Evolutionary conservation across 176 grass and related monocot genomes (phyloP), one percentile per base, ranked within the genome.

Genomic region (Oryza nivara): DNA sequence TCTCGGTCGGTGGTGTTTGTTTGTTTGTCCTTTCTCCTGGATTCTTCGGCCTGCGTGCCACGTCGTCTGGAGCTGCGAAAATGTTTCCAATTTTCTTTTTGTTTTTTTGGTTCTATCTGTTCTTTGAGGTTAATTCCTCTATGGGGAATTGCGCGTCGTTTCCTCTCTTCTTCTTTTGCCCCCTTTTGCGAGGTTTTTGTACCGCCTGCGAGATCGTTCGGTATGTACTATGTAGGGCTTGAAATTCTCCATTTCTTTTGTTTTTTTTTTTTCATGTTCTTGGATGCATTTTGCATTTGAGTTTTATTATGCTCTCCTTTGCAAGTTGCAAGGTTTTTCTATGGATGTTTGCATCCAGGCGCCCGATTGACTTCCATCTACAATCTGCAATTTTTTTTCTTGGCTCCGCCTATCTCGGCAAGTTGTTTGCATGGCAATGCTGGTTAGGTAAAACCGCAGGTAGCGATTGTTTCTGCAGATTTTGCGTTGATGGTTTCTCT

Each of bases 351-450:
- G 74, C n/a, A 69, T 69, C 16, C 76, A 68, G 41, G 51, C 28
- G 14, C 82, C 77, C 28, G 61, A 52, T 65, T 52, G 20, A 20
- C 44, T 40, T 76, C 71, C 32, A 23, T 63, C 58, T 63, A 9
- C 54, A 58, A 52, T 17, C 15, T 6, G 49, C 49, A 17, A 17
- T 54, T 43, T 79, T 76, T 81, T 77, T 81, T 77, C 23, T 67
- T 32, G 30, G 15, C 70, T 41, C 44, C 12, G 20, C 20, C 22
- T 73, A 76, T 70, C 28, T 70, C 30, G 77, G 1, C 58, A 80
- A 65, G 64, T 41, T 63, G 13, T 15, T 80, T 65, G 67, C 73
- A 36, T 38, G 88, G 11, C 60, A 86, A 90, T 75, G 70, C 87
- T 85, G 71, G 15, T 73, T 69, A n/a, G 63, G 63, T 38, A 30